phyloP scores from a whole-genome alignment of 768 basidiomycete species.

The Piloderma croceum region DNA sequence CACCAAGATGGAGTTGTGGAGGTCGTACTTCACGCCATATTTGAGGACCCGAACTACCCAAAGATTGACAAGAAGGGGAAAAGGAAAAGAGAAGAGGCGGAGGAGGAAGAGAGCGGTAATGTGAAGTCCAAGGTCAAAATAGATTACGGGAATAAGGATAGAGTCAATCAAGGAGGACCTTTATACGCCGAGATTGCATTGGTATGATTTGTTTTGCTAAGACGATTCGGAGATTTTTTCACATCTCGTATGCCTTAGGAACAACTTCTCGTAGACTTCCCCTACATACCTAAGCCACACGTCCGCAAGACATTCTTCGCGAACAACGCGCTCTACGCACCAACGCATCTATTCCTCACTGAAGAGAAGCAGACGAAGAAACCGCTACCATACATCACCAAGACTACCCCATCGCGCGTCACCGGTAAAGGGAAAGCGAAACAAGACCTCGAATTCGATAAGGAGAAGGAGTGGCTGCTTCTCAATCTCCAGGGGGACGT shows the following conservation, averaged over 20 bases:
- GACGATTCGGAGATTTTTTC: slow-evolving; percentile 2
- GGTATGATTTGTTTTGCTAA: slow-evolving; percentile 31
- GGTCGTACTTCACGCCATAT: slow-evolving; percentile 50
- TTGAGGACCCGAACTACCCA: slow-evolving; percentile 61
- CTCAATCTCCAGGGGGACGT: slow-evolving; percentile 26
- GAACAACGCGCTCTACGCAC: slow-evolving; percentile 53
- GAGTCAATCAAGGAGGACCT: slow-evolving; percentile 36
- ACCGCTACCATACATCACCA: slow-evolving; percentile 31
- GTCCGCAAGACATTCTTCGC: slow-evolving; percentile 39
- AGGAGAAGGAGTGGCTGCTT: slow-evolving; percentile 45
- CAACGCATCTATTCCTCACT: slow-evolving; percentile 52
- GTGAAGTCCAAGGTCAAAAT: slow-evolving; percentile 37
- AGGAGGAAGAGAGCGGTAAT: slow-evolving; percentile 13
- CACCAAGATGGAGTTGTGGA: slow-evolving; percentile 40
- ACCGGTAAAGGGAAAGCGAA: slow-evolving; percentile 38
- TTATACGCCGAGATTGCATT: slow-evolving; percentile 48
- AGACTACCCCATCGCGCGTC: slow-evolving; percentile 29
- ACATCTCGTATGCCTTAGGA: slow-evolving; percentile 28
- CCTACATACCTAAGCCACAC: slow-evolving; percentile 48
- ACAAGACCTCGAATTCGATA: slow-evolving; percentile 43
- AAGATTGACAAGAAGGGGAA: slow-evolving; percentile 45
- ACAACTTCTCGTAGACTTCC: slow-evolving; percentile 53
- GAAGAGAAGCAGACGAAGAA: slow-evolving; percentile 27
- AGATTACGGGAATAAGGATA: slow-evolving; percentile 49
- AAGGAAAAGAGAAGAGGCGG: slow-evolving; percentile 28